Evolutionary conservation across 2,329 filamentous ascomycete genomes (phyloP).

Genomic region (Hypoxylon rubiginosum): DNA sequence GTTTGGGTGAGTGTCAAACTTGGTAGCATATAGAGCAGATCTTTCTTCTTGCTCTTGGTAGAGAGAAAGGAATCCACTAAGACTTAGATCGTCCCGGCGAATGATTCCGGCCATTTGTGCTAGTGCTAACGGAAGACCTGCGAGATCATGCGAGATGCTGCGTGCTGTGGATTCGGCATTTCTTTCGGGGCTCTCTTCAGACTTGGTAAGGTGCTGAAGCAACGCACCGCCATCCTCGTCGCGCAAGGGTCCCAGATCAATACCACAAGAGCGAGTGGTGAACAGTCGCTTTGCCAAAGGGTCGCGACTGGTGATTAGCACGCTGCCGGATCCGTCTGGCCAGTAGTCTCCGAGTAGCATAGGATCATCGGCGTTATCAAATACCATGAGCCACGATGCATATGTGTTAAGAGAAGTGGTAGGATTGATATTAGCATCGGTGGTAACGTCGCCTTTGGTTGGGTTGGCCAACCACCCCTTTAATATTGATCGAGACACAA

Average conservation of each 20-base stretch:
- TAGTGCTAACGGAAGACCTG: constrained; percentile 8
- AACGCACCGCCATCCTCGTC: not conserved
- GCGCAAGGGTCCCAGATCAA: not conserved
- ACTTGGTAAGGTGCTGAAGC: not conserved
- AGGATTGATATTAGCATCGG: too few relatives aligned
- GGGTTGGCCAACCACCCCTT: too few relatives aligned
- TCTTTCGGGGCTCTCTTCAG: not conserved
- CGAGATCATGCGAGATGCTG: not conserved
- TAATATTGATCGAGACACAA: too few relatives aligned
- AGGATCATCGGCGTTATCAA: constrained; percentile 46
- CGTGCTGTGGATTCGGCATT: not conserved
- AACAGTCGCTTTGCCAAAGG: constrained; percentile 40
- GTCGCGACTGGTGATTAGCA: constrained; percentile 48
- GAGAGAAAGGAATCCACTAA: constrained; percentile 5
- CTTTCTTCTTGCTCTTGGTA: not conserved
- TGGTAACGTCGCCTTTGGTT: too few relatives aligned
- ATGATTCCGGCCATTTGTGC: constrained; percentile 18
- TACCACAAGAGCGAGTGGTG: not conserved
- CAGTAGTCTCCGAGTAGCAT: constrained; percentile 45
- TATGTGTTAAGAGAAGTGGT: constrained; percentile 4
- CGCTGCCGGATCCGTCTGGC: constrained; percentile 42
- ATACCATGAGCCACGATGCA: constrained; percentile 46
- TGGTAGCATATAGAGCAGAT: not conserved
- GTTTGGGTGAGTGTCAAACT: not conserved
- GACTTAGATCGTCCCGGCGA: constrained; percentile 14